These are phyloP conservation scores for Calonectria honghensis DNA, from an alignment of 2,329 filamentous ascomycete species.

Conservation along the genomic window DNA sequence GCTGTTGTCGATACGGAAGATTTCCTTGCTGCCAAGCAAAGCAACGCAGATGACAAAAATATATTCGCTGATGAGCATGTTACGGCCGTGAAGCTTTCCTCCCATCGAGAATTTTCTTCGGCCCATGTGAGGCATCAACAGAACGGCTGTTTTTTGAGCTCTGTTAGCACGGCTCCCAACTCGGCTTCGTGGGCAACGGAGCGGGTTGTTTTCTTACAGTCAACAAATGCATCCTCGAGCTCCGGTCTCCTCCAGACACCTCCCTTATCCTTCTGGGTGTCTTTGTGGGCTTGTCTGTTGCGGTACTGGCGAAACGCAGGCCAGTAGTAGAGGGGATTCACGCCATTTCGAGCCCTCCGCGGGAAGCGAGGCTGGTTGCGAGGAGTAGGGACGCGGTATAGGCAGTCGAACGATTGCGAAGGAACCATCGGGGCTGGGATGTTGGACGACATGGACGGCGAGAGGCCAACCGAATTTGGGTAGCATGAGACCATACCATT, in stretches of 20 bases:
- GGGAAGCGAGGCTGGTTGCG: conserved; percentile 61
- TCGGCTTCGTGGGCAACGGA: neutral
- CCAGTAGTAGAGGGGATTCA: conserved; percentile 78
- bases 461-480: conserved; percentile 64
- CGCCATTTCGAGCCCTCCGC: conserved; percentile 60
- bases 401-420: conserved; percentile 67
- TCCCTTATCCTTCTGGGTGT: conserved; percentile 75
- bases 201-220: conserved; percentile 68
- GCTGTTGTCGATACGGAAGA: conserved; percentile 66
- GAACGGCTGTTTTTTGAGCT: conserved; percentile 70
- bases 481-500: conserved; percentile 67
- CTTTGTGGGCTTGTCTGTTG: conserved; percentile 78
- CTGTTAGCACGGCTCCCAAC: conserved; percentile 46
- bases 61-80: conserved; percentile 82
- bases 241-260: conserved; percentile 73
- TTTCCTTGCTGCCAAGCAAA: conserved; percentile 64
- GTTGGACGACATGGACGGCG: conserved; percentile 67
- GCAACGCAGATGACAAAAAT: conserved; percentile 69
- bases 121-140: conserved; percentile 80
- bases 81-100: conserved; percentile 78
- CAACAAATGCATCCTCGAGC: conserved; percentile 80
- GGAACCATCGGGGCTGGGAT: conserved; percentile 71
- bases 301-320: conserved; percentile 80
- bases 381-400: conserved; percentile 62
- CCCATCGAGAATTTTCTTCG: conserved; percentile 80